Percentiles rank a stretch among this genome's conserved stretches.
Evolutionary conservation across 116 monocot genomes (phyloP).

Genomic region (Zostera marina): DNA sequence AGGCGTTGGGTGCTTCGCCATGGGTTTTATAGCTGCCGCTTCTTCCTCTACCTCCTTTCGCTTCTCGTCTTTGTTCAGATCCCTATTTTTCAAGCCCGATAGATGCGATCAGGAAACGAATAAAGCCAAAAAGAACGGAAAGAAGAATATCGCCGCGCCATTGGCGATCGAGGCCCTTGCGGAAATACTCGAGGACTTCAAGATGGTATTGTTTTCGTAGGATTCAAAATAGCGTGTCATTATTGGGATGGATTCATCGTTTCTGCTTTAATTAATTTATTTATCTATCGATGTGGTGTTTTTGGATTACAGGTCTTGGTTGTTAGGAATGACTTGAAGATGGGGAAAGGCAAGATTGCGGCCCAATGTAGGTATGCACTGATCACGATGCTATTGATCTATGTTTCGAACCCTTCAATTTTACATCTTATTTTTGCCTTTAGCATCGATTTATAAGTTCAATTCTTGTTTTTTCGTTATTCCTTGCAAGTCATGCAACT

Average conservation of each 20-base stretch:
- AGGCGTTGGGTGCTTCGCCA: slow-evolving; percentile 64
- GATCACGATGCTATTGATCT: no score
- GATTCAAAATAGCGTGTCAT: no score
- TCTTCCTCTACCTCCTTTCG: neutral
- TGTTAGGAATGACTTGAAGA: slow-evolving; percentile 97
- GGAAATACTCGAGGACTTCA: slow-evolving; percentile 77
- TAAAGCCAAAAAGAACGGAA: slow-evolving; percentile 5
- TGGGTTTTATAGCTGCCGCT: slow-evolving; percentile 13
- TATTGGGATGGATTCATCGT: no score
- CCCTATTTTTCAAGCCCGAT: slow-evolving; percentile 1
- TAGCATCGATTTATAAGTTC: neutral
- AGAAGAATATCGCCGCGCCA: slow-evolving; percentile 14
- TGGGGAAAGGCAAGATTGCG: slow-evolving; percentile 99
- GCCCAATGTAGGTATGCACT: slow-evolving; percentile 83
- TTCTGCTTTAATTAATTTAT: no score
- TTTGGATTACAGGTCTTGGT: slow-evolving; percentile 58
- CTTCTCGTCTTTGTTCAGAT: slow-evolving; percentile 5
- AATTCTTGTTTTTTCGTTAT: slow-evolving; percentile 6
- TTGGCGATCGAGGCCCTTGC: slow-evolving; percentile 75
- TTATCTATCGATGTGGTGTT: no score
- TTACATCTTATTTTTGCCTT: neutral
- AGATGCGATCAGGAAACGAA: neutral
- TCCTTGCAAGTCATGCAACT: slow-evolving; percentile 70
- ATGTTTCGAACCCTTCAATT: no score
- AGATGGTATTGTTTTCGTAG: slow-evolving; percentile 41